A percentile compares a stretch with the other conserved stretches of the same genome.
These are phyloP conservation scores for Claviceps sp. DNA, from an alignment of 2,329 filamentous ascomycete genomes.

Conservation along the genomic window DNA sequence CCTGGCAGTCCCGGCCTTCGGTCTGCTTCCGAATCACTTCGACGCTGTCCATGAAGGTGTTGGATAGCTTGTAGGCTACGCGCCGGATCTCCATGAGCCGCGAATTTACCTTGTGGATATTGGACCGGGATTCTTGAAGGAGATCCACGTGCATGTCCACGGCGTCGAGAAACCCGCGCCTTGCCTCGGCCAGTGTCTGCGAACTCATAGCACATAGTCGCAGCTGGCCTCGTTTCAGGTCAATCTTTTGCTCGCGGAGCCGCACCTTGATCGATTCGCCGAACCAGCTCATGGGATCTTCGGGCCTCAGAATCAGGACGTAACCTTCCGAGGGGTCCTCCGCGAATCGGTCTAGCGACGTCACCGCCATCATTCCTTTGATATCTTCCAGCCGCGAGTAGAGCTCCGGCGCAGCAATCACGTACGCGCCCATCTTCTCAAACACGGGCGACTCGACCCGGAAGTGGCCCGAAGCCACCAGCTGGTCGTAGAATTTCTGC, in stretches of 20 bases:
- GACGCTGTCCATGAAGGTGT: constrained; percentile 97
- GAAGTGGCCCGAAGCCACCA: constrained; percentile 76
- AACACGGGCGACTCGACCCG: constrained; percentile 60
- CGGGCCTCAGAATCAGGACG: constrained; percentile 70
- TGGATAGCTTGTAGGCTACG: constrained; percentile 90
- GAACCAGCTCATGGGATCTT: constrained; percentile 67
- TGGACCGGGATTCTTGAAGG: constrained; percentile 82
- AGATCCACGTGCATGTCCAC: constrained; percentile 78
- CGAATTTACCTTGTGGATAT: constrained; percentile 80
- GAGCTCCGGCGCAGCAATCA: constrained; percentile 74
- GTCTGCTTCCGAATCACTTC: constrained; percentile 84
- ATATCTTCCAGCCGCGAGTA: constrained; percentile 67
- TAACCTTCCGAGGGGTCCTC: constrained; percentile 72
- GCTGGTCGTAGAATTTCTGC: constrained; percentile 64
- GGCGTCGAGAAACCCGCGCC: constrained; percentile 61
- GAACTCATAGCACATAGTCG: constrained; percentile 83
- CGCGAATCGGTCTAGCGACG: constrained; percentile 38
- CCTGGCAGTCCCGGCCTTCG: constrained; percentile 72
- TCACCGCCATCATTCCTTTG: constrained; percentile 67
- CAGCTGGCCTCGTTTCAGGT: constrained; percentile 75
- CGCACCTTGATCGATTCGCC: constrained; percentile 60
- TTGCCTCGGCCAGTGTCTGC: constrained; percentile 64
- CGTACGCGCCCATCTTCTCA: constrained; percentile 62
- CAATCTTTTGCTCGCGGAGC: constrained; percentile 64
- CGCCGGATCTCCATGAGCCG: constrained; percentile 90